These are phyloP conservation scores for Alternaria conjuncta DNA, from an alignment of 2,329 filamentous ascomycete species.

Conservation along the genomic window DNA sequence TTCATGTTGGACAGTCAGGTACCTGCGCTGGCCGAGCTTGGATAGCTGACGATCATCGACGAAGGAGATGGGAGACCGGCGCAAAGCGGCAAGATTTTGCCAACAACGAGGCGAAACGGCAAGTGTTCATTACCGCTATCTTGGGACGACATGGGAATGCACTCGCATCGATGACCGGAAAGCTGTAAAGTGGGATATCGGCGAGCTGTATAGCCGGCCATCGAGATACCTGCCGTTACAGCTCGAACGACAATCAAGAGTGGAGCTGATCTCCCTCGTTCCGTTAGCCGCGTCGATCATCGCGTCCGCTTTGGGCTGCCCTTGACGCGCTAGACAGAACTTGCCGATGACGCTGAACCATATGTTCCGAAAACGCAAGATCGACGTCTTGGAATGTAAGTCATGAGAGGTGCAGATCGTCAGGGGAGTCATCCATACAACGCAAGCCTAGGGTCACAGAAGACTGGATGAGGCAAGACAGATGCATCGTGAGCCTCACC, in stretches of 20 bases:
- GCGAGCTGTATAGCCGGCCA: not conserved
- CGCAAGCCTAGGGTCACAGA: not conserved
- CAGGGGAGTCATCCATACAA: slow-evolving; percentile 7
- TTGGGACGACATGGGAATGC: not conserved
- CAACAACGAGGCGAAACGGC: not conserved
- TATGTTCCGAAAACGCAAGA: slow-evolving; percentile 2
- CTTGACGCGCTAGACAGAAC: not conserved
- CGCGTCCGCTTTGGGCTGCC: not conserved
- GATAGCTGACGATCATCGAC: not conserved
- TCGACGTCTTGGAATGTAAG: not conserved
- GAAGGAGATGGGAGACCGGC: not conserved
- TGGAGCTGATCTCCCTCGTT: not conserved
- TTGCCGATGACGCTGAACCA: not conserved
- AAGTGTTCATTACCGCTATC: not conserved
- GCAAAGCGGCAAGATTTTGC: not conserved
- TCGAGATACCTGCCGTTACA: not conserved
- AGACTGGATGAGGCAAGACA: not conserved
- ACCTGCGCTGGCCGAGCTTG: not conserved
- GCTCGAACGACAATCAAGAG: not conserved
- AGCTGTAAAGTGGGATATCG: not conserved
- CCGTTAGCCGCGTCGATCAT: not conserved
- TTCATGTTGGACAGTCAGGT: not conserved
- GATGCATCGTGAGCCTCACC: not conserved
- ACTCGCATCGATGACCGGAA: not conserved
- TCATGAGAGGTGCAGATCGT: slow-evolving; percentile 1